A percentile compares a stretch with the other conserved stretches of the same genome.
Evolutionary conservation across 495 filamentous ascomycete species (phyloP).

Genomic region (Aspergillus steynii): DNA sequence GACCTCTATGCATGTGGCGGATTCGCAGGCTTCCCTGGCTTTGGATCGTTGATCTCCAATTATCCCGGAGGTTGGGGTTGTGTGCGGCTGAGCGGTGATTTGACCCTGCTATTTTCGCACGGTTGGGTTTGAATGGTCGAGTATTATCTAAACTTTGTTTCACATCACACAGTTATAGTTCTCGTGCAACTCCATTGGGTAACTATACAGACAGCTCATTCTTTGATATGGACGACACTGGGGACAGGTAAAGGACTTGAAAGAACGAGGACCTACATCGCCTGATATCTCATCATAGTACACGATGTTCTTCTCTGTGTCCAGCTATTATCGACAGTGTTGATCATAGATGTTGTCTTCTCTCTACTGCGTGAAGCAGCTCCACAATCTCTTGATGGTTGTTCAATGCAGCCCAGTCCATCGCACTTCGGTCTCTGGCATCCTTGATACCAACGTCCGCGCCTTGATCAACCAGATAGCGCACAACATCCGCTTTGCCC

Average conservation of each 20-base stretch:
- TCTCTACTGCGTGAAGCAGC: not conserved
- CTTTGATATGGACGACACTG: not conserved
- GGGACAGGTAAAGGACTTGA: too few relatives aligned
- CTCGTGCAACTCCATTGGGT: not conserved
- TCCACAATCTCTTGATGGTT: constrained; percentile 6
- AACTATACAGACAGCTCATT: not conserved
- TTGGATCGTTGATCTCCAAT: not conserved
- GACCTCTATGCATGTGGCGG: not conserved
- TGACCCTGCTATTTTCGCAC: not conserved
- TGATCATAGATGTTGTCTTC: too few relatives aligned
- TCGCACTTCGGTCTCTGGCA: constrained; percentile 13
- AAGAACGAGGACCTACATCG: too few relatives aligned
- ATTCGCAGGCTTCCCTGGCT: not conserved
- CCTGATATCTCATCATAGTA: too few relatives aligned
- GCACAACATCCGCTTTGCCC: constrained; percentile 15
- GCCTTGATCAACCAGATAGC: constrained; percentile 16
- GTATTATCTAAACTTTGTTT: not conserved
- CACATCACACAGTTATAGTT: not conserved
- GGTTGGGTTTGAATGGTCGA: not conserved
- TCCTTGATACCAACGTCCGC: constrained; percentile 16
- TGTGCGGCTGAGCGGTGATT: not conserved
- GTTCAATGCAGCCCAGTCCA: constrained; percentile 12
- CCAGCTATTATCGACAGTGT: too few relatives aligned
- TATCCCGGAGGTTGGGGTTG: not conserved
- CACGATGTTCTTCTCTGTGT: too few relatives aligned